Evolutionary conservation across 2,329 filamentous ascomycete genomes (phyloP), one percentile per base, ranked within the genome.

Genomic region (Pyricularia sp.): DNA sequence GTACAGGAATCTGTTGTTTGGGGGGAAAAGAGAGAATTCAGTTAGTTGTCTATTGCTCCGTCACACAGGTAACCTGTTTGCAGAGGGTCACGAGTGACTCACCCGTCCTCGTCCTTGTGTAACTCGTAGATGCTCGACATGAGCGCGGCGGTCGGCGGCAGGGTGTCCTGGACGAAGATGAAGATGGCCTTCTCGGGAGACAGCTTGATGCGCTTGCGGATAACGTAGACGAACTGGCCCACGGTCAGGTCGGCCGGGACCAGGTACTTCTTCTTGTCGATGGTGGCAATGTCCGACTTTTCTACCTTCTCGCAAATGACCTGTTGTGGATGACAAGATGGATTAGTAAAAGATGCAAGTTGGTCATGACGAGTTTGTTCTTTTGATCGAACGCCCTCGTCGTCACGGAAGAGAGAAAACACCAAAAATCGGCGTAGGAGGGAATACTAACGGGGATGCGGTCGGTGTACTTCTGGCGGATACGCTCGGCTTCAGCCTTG

Each of bases 101-200:
- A 90, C 84, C 88, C 88, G 76, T 91, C 88, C 79, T 90, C 87
- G 73, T 90, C 88, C 86, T 99, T 98, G 88, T 99, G 95, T 82
- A 98, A 94, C 82, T 99, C 95, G 81, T 99, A 99, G 83, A 99
- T 98, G 81, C 92, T 96, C 85, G 93, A 97, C 95, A 99, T 99
- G 68, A 99, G 88, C 70, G 95, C 95, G 70, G 95, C 95, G 10
- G 95, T 98, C 2, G 95, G 95, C 67, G 95, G 95, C 69, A 99
- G 87, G 67, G 97, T 94, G 83, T 98, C 95, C 80, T 98, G 94
- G 78, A 99, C 95, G 83, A 98, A 99, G 87, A 99, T 98, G 87
- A 99, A 99, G 84, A 99, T 99, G 79, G 95, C 95, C 88, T 99
- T 99, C 86, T 99, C 95, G 36, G 95, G 95, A 69, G 93, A 97